A percentile compares a stretch with the other conserved stretches of the same genome.
These are phyloP conservation scores for Orbilia brochopaga DNA, from an alignment of 2,329 filamentous ascomycete genomes.

Conservation along the genomic window DNA sequence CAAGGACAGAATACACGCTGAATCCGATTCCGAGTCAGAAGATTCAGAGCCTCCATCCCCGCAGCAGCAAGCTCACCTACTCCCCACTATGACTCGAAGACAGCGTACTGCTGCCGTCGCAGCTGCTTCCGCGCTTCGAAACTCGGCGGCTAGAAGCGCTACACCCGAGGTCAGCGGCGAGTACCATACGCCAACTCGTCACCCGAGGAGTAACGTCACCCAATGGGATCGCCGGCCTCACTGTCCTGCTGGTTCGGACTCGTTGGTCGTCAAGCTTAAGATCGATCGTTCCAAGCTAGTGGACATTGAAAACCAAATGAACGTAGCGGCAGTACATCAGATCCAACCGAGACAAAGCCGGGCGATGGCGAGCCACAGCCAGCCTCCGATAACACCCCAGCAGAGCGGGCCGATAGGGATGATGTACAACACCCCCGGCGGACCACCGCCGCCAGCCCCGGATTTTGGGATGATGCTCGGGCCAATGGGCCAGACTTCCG, in stretches of 20 bases:
- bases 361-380: conserved; percentile 13
- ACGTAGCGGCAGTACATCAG: conserved; percentile 56
- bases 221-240: conserved; percentile 51
- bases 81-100: conserved; percentile 53
- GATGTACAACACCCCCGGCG: conserved; percentile 45
- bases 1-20: conserved; percentile 72
- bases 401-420: conserved; percentile 27
- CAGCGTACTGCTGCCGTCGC: conserved; percentile 52
- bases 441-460: conserved; percentile 31
- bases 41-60: conserved; percentile 66
- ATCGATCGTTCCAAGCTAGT: conserved; percentile 74
- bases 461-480: conserved; percentile 45
- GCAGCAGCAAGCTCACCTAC: conserved; percentile 52
- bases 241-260: conserved; percentile 58
- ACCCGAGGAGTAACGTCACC: conserved; percentile 11
- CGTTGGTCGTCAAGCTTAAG: conserved; percentile 75
- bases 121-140: conserved; percentile 79
- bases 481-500: conserved; percentile 36
- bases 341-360: conserved; percentile 21
- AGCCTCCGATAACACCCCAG: conserved; percentile 31
- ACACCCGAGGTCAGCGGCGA: conserved; percentile 71
- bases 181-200: conserved; percentile 38
- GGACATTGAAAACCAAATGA: conserved; percentile 67
- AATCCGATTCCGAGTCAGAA: conserved; percentile 83
- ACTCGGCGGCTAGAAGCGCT: conserved; percentile 70